A percentile compares a stretch with the other conserved stretches of the same genome.
Conservation (phyloP, 257 asterid genomes). For the Lithospermum erythrorhizon region DNA sequence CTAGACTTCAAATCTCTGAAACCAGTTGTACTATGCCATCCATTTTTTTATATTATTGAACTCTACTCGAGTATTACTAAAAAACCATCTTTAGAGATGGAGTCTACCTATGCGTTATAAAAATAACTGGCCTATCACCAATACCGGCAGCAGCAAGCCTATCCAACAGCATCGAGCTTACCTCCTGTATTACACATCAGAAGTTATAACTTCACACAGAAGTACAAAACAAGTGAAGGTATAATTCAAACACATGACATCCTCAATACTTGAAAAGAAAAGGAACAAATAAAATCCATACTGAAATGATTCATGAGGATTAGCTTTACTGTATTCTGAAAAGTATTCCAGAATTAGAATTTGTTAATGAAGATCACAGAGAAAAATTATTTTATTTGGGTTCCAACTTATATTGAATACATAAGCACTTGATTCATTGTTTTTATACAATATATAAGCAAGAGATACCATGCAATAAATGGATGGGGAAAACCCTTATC, state of each 20-base stretch:
- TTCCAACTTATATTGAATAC: neutral
- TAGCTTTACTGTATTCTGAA: neutral
- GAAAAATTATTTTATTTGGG: too few species aligned
- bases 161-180: constrained; percentile 85
- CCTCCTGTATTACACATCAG: constrained; percentile 47
- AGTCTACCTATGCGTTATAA: constrained; percentile 84
- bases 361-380: neutral
- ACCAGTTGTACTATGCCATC: neutral
- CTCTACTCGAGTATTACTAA: neutral
- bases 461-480: neutral
- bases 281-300: neutral
- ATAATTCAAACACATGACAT: neutral
- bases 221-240: neutral
- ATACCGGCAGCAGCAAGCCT: constrained; percentile 89
- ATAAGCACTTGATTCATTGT: neutral
- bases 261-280: neutral
- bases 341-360: neutral
- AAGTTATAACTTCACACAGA: constrained; percentile 9
- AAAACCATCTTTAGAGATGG: constrained; percentile 11
- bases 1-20: neutral
- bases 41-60: too few species aligned
- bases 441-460: neutral
- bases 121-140: constrained; percentile 91
- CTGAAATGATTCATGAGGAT: neutral
- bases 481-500: neutral